Conservation (phyloP, 2,329 filamentous ascomycete species). For the Penicillium polonicum region DNA sequence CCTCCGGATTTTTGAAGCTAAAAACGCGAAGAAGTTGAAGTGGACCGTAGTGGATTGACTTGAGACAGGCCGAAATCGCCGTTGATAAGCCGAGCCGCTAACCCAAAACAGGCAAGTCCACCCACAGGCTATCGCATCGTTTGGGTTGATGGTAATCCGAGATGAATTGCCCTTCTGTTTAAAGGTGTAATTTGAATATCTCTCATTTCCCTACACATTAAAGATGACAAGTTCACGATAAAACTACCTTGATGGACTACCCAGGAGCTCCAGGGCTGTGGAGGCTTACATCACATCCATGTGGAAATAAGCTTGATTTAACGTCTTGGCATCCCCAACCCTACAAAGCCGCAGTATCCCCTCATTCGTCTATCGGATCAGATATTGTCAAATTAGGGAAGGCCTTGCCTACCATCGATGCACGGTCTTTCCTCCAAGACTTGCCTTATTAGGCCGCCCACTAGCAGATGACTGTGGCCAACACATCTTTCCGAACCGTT, state of each 20-base stretch:
- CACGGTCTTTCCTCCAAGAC: background rate
- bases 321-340: slow-evolving; percentile 3
- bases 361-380: background rate
- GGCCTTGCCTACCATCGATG: background rate
- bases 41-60: background rate
- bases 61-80: background rate
- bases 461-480: background rate
- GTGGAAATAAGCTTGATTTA: slow-evolving; percentile 18
- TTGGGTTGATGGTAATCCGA: background rate
- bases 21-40: background rate
- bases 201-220: background rate
- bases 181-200: background rate
- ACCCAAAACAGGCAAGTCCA: slow-evolving; percentile 23
- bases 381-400: slow-evolving; percentile 4
- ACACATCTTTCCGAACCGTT: background rate
- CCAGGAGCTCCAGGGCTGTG: background rate
- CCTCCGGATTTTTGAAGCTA: background rate
- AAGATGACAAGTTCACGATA: background rate
- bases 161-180: background rate
- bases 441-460: slow-evolving; percentile 1
- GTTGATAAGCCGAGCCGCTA: slow-evolving; percentile 7
- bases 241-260: background rate
- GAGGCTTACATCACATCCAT: slow-evolving; percentile 9
- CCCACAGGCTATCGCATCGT: background rate
- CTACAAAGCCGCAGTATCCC: background rate